Conservation (phyloP, 192 early-diverging fungal species). For the Powellomyces hirtus region DNA sequence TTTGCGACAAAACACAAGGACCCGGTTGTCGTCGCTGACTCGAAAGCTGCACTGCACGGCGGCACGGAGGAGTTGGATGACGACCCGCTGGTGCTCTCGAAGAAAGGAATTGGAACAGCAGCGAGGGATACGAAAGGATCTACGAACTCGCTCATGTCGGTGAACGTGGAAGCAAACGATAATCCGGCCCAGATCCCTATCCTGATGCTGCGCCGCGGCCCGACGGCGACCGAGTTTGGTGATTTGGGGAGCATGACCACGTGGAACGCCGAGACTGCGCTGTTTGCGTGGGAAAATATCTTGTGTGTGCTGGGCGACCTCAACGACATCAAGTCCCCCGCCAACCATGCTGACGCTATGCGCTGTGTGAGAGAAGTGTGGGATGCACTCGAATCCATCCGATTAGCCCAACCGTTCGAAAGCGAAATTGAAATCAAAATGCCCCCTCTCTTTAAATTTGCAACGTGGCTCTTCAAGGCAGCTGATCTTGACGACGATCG, state of each 20-base stretch:
- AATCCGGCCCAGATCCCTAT: conserved; percentile 20
- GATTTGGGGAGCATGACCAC: conserved; percentile 43
- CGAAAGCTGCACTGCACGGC: neutral
- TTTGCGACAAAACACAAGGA: neutral
- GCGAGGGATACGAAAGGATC: neutral
- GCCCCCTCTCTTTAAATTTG: conserved; percentile 72
- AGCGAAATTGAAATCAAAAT: conserved; percentile 34
- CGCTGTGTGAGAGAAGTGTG: conserved; percentile 63
- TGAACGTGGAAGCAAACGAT: neutral
- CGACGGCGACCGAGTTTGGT: conserved; percentile 48
- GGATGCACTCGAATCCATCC: conserved; percentile 61
- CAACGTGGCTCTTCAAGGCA: conserved; percentile 77
- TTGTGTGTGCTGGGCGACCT: conserved; percentile 73
- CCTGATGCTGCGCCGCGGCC: neutral
- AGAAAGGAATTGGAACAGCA: neutral
- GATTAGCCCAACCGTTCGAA: conserved; percentile 55
- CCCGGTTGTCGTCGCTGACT: neutral
- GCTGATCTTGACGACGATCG: conserved; percentile 58
- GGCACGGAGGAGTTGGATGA: neutral
- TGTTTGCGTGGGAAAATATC: conserved; percentile 75
- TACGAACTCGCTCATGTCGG: neutral
- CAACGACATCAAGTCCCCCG: conserved; percentile 61
- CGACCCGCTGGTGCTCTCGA: conserved; percentile 1
- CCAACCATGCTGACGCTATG: conserved; percentile 64
- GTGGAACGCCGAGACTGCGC: conserved; percentile 40